Conservation (phyloP, 2,329 filamentous ascomycete genomes). For the Alternaria arbusti region DNA sequence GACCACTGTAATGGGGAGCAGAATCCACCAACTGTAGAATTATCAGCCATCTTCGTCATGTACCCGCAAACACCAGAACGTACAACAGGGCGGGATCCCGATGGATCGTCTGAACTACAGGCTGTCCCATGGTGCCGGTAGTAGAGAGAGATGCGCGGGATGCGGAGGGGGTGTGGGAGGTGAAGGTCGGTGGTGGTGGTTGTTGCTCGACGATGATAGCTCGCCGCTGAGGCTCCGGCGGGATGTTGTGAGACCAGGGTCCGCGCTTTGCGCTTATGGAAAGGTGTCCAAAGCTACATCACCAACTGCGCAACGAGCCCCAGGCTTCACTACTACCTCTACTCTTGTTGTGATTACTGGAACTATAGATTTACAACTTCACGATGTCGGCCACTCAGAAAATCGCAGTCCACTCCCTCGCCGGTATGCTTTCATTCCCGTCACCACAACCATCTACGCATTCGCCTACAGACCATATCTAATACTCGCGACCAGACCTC, state of each 20-base stretch:
- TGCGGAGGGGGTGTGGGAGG: slow-evolving; percentile 12
- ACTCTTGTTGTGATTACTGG: background rate
- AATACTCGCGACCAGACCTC: slow-evolving; percentile 68
- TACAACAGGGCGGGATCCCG: slow-evolving; percentile 98
- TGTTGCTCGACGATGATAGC: slow-evolving; percentile 24
- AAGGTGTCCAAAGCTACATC: slow-evolving; percentile 38
- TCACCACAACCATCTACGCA: slow-evolving; percentile 3
- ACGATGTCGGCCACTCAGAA: slow-evolving; percentile 53
- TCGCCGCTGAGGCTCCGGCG: slow-evolving; percentile 34
- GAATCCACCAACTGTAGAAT: slow-evolving; percentile 87
- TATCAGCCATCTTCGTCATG: slow-evolving; percentile 26
- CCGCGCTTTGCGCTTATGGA: slow-evolving; percentile 40
- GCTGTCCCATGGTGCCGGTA: slow-evolving; percentile 73
- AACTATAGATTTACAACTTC: background rate
- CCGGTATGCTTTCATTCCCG: slow-evolving; percentile 57
- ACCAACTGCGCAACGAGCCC: slow-evolving; percentile 10
- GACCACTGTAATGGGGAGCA: slow-evolving; percentile 94
- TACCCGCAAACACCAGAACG: slow-evolving; percentile 45
- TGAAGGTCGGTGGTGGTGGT: slow-evolving; percentile 19
- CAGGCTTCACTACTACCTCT: slow-evolving; percentile 6
- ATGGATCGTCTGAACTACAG: slow-evolving; percentile 92
- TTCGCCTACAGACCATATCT: slow-evolving; percentile 11
- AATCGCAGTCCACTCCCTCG: slow-evolving; percentile 71
- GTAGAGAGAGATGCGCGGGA: slow-evolving; percentile 21
- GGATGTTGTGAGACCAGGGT: slow-evolving; percentile 35